A percentile compares a stretch with the other conserved stretches of the same genome.
Conservation (phyloP, 2,329 filamentous ascomycete genomes). For the Bipolaris oryzae region DNA sequence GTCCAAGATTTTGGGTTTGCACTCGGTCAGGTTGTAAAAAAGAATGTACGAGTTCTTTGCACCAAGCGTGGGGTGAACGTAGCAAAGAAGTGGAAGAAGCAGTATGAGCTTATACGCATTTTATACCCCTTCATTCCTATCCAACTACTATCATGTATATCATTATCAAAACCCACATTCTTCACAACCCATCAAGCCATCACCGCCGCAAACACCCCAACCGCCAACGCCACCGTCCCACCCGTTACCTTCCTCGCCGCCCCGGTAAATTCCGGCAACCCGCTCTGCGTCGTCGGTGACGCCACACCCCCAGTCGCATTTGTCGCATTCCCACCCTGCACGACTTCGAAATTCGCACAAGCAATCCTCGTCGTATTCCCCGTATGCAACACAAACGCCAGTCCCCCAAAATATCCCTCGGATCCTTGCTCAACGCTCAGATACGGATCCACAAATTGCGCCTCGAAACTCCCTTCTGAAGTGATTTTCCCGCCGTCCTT, state of each 20-base stretch:
- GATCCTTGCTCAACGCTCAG: slow-evolving; percentile 51
- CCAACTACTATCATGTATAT: too few relatives aligned
- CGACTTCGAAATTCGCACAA: slow-evolving; percentile 59
- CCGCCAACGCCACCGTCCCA: slow-evolving; percentile 13
- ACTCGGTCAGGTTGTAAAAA: slow-evolving; percentile 7
- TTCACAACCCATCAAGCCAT: background rate
- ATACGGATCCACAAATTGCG: slow-evolving; percentile 55
- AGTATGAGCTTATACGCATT: background rate
- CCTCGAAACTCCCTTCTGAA: slow-evolving; percentile 32
- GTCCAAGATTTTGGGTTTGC: slow-evolving; percentile 38
- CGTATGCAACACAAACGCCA: slow-evolving; percentile 59
- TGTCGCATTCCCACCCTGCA: slow-evolving; percentile 15
- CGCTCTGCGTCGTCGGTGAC: slow-evolving; percentile 17
- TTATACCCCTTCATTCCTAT: background rate
- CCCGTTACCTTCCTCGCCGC: slow-evolving; percentile 14
- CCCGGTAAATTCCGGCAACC: slow-evolving; percentile 23
- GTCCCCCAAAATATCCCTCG: slow-evolving; percentile 57
- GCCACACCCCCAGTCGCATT: slow-evolving; percentile 5
- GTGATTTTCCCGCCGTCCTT: slow-evolving; percentile 51
- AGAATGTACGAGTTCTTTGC: slow-evolving; percentile 23
- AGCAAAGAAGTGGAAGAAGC: background rate
- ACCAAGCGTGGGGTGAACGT: slow-evolving; percentile 15
- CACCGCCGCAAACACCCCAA: slow-evolving; percentile 19
- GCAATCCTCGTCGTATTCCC: slow-evolving; percentile 58
- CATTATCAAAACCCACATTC: background rate